These are phyloP conservation scores for Aphanomyces invadans DNA, from an alignment of 352 stramenopile species.

Conservation along the genomic window DNA sequence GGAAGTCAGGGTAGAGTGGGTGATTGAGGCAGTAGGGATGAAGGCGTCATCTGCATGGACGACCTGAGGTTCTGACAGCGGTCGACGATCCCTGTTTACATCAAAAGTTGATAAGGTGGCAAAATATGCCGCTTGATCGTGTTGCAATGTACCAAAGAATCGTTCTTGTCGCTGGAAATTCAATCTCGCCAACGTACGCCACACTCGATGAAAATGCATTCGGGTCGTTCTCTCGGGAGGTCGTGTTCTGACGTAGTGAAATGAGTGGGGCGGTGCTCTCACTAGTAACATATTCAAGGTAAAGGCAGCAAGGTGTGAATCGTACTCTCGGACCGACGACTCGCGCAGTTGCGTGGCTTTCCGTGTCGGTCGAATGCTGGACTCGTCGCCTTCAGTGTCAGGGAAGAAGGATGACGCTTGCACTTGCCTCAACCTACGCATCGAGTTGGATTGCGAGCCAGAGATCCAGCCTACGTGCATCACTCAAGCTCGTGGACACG, in stretches of 20 bases:
- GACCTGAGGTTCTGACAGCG: background rate
- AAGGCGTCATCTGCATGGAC: background rate
- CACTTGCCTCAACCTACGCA: background rate
- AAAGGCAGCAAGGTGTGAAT: too few species aligned
- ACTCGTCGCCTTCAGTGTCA: background rate
- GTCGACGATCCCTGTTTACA: background rate
- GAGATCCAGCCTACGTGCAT: too few species aligned
- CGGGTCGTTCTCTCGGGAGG: background rate
- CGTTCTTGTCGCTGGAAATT: constrained; percentile 8
- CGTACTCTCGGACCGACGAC: too few species aligned
- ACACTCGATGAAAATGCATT: background rate
- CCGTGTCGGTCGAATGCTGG: background rate
- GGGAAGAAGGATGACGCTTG: constrained; percentile 9
- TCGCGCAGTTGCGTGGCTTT: too few species aligned
- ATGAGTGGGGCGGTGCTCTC: background rate
- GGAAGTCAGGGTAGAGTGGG: background rate
- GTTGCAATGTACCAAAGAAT: constrained; percentile 7
- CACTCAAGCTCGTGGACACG: too few species aligned
- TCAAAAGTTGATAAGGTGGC: background rate
- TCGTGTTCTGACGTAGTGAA: background rate
- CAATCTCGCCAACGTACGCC: constrained; percentile 10
- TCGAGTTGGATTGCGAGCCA: too few species aligned
- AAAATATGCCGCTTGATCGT: too few species aligned
- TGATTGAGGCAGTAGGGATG: background rate
- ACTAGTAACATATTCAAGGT: background rate